phyloP scores from a whole-genome alignment of 306 rosid genomes.

The Castanopsis chinensis region DNA sequence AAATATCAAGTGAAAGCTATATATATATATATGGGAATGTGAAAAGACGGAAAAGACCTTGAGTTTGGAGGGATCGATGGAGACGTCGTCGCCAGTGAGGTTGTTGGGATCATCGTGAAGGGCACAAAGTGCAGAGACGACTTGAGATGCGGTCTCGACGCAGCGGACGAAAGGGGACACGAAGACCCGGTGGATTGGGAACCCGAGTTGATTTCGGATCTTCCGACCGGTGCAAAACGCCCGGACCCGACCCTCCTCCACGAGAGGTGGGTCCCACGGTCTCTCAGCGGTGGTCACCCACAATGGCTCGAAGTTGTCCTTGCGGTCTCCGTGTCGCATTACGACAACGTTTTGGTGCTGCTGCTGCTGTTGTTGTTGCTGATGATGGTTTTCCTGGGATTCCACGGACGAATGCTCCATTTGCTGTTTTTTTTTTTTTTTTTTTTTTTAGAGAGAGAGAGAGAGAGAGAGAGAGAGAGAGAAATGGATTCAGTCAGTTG shows the following conservation, averaged over 20 bases:
- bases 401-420: neutral
- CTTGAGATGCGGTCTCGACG: constrained; percentile 74
- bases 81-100: constrained; percentile 16
- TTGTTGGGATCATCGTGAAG: constrained; percentile 23
- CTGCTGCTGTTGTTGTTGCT: constrained; percentile 42
- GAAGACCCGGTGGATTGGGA: constrained; percentile 61
- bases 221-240: constrained; percentile 60
- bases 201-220: constrained; percentile 41
- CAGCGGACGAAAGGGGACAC: constrained; percentile 95
- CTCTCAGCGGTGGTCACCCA: constrained; percentile 53
- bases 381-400: neutral
- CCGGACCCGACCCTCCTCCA: constrained; percentile 48
- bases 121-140: constrained; percentile 54
- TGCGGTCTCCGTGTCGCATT: constrained; percentile 97
- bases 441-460: no score
- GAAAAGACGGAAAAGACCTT: constrained; percentile 40
- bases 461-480: neutral
- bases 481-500: no score
- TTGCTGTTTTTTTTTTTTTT: no score
- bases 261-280: constrained; percentile 87
- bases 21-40: neutral
- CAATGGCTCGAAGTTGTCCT: constrained; percentile 53
- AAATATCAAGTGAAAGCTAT: neutral
- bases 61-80: constrained; percentile 53
- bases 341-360: constrained; percentile 71